Evolutionary conservation across 192 early-diverging fungal genomes (phyloP).

Genomic region (Thoreauomyces humboldtii): DNA sequence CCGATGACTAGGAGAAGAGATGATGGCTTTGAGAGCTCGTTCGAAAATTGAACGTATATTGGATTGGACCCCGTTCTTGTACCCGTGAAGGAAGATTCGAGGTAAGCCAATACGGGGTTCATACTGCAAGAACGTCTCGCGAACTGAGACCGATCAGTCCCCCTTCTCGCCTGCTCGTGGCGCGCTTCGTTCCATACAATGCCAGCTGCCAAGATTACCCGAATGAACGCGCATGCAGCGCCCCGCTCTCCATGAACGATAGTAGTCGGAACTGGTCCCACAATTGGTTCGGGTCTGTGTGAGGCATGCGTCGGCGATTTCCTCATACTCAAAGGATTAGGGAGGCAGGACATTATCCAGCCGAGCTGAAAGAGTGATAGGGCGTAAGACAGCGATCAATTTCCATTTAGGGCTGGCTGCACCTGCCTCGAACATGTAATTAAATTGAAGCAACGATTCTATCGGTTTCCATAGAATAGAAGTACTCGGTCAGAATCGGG

Average conservation of each 20-base stretch:
- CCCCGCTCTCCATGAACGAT: conserved; percentile 27
- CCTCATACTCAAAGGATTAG: conserved; percentile 1
- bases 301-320: not conserved
- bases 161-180: too few species aligned
- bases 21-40: too few species aligned
- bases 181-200: not conserved
- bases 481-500: not conserved
- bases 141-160: too few species aligned
- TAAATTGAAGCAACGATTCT: conserved; percentile 29
- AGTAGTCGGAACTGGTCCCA: conserved; percentile 10
- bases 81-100: too few species aligned
- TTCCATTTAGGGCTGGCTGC: too few species aligned
- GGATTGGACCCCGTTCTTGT: too few species aligned
- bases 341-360: conserved; percentile 30
- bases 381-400: too few species aligned
- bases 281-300: not conserved
- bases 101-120: too few species aligned
- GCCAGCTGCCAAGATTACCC: not conserved
- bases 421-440: conserved; percentile 36
- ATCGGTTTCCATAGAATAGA: not conserved
- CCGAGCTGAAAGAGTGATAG: too few species aligned
- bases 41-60: too few species aligned
- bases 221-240: not conserved
- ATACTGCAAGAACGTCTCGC: too few species aligned
- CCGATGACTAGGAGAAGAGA: too few species aligned